Evolutionary conservation across 352 stramenopile genomes (phyloP), one percentile per base, ranked within the genome.

Genomic region (Phytophthora pluvialis): DNA sequence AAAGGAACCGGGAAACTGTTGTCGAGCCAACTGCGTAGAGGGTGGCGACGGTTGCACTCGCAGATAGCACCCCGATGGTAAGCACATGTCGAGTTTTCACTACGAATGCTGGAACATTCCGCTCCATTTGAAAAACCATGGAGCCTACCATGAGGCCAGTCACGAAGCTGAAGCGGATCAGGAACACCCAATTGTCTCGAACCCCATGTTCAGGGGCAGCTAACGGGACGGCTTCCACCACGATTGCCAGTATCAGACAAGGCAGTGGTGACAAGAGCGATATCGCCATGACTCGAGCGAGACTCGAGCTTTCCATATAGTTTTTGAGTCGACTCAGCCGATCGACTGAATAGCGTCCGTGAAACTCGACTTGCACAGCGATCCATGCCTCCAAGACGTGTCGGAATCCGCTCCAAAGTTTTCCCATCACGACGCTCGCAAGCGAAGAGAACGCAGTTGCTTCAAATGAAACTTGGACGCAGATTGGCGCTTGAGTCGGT

Each of bases 271-370:
- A 53, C 0, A 72, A 6, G 2, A 65, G 16, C 10, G 13, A 53
- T 21, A 80, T 28, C 4, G 43, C 15, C 4, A 61, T 8, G 0
- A 63, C 51, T 32, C 52, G 64, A 15, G 2, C 8, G 11, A 29
- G n/a, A 10, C 18, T 72, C 12, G 45, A 25, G 3, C 12, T 40
- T 0, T 32, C 11, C 7, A 53, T 56, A 40, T 75, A 75, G 4
- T 15, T 12, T 1, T 64, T 42, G n/a, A 74, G 50, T 0, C 15
- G 16, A 28, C 21, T 56, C 11, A 78, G 44, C 15, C 67, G 71
- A 3, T 55, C 43, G 9, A 67, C 32, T 1, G 71, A 78, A 58
- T 75, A 75, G 9, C 45, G 55, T 0, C 71, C 71, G 28, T 75
- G 67, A 32, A 78, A 64, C 29, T 75, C 69, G 0, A 75, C 67